phyloP scores from a whole-genome alignment of 306 rosid genomes.

The Prunus padus region DNA sequence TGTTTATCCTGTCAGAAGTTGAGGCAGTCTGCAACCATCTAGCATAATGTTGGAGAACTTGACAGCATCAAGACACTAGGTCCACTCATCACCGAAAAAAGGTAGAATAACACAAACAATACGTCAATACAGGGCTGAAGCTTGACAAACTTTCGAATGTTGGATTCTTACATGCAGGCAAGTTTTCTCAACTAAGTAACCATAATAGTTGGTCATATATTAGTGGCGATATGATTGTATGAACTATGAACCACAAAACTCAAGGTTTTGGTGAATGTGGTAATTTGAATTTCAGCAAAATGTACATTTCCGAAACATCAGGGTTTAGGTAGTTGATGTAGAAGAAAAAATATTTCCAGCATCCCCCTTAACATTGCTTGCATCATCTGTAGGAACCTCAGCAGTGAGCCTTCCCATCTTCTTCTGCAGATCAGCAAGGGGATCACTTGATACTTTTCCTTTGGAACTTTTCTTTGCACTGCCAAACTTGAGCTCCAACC shows the following conservation, averaged over 20 bases:
- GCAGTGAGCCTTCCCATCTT: slow-evolving; percentile 98
- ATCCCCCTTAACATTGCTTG: slow-evolving; percentile 58
- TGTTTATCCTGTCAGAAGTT: too few relatives aligned
- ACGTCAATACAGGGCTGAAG: too few relatives aligned
- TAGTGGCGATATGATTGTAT: neutral
- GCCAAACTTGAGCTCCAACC: slow-evolving; percentile 86
- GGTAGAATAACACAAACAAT: neutral
- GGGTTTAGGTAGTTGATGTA: slow-evolving; percentile 2
- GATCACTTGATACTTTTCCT: slow-evolving; percentile 62
- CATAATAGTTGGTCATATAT: neutral
- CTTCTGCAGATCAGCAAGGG: slow-evolving; percentile 94
- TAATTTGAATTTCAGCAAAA: neutral
- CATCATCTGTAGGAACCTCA: slow-evolving; percentile 69
- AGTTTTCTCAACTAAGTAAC: neutral
- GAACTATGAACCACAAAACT: neutral
- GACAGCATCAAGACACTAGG: neutral
- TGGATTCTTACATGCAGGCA: neutral
- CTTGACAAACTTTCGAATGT: neutral
- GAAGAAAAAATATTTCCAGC: slow-evolving; percentile 53
- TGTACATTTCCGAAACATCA: neutral
- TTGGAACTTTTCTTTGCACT: slow-evolving; percentile 86
- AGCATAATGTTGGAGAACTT: neutral
- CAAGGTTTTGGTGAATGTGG: too few relatives aligned
- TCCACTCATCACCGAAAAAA: neutral
- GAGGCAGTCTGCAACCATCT: too few relatives aligned